A percentile compares a stretch with the other conserved stretches of the same genome.
These are phyloP conservation scores for Linanthus parryae DNA, from an alignment of 148 eudicot genomes.

Conservation along the genomic window DNA sequence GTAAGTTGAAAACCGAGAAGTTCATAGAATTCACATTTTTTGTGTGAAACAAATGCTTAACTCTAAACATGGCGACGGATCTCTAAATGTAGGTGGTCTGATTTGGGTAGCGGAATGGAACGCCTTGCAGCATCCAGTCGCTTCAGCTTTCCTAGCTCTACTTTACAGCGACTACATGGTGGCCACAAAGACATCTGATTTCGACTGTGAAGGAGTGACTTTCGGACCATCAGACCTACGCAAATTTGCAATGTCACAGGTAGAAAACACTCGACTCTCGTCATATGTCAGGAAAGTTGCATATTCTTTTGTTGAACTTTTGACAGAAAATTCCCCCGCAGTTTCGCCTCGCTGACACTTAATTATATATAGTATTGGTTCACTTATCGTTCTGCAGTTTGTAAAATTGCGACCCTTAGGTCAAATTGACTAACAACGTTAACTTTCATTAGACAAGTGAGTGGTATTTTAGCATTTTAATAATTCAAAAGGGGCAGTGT, in stretches of 20 bases:
- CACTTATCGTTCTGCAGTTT: too few relatives aligned
- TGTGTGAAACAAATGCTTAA: not conserved
- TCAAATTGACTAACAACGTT: too few relatives aligned
- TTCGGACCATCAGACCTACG: slow-evolving; percentile 61
- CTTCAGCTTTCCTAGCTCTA: slow-evolving; percentile 83
- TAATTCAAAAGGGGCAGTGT: too few relatives aligned
- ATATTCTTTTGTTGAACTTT: too few relatives aligned
- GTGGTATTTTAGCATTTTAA: too few relatives aligned
- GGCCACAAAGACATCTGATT: slow-evolving; percentile 41
- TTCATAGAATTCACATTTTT: not conserved
- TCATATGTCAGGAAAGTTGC: too few relatives aligned
- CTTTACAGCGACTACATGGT: slow-evolving; percentile 91
- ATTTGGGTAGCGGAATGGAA: slow-evolving; percentile 89
- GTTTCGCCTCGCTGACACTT: too few relatives aligned
- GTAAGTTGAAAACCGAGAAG: slow-evolving; percentile 20
- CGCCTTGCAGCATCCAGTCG: slow-evolving; percentile 70
- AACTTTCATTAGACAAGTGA: too few relatives aligned
- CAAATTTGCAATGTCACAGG: slow-evolving; percentile 81
- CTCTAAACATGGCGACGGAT: not conserved
- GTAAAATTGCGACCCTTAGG: too few relatives aligned
- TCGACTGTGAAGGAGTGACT: slow-evolving; percentile 49
- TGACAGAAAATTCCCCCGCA: too few relatives aligned
- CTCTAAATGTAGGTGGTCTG: slow-evolving; percentile 60
- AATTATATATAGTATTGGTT: too few relatives aligned
- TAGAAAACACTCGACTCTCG: slow-evolving; percentile 14